These are phyloP conservation scores for Rhodotorula glutinis DNA, from an alignment of 1,284 basidiomycete genomes.

Conservation along the genomic window DNA sequence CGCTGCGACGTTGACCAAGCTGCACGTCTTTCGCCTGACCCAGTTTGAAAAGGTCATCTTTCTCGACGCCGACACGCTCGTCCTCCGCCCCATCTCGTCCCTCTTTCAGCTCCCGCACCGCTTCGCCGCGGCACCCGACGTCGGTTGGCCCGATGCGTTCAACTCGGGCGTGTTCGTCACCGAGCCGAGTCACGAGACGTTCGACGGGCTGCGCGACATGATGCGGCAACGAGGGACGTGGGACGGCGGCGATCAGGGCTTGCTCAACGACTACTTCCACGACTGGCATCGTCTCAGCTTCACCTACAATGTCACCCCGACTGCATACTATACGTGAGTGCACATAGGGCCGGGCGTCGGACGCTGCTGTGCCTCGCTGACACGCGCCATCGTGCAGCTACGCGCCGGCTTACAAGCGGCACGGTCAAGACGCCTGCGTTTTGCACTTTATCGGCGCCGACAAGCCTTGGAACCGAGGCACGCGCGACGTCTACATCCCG, in stretches of 20 bases:
- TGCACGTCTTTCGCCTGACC: constrained; percentile 87
- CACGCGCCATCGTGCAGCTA: constrained; percentile 57
- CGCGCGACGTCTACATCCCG: constrained; percentile 40
- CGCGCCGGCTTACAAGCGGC: constrained; percentile 90
- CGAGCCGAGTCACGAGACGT: constrained; percentile 75
- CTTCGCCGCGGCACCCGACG: constrained; percentile 83
- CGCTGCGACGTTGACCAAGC: constrained; percentile 84
- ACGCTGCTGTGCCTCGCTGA: not conserved
- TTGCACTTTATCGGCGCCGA: constrained; percentile 92
- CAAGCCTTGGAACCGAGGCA: constrained; percentile 78
- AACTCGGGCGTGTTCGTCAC: constrained; percentile 93
- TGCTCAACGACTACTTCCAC: constrained; percentile 84
- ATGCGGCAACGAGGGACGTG: constrained; percentile 76
- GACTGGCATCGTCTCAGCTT: constrained; percentile 91
- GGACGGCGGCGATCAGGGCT: constrained; percentile 95
- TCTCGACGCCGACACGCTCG: constrained; percentile 92
- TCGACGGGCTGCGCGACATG: constrained; percentile 66
- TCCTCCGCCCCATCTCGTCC: constrained; percentile 78
- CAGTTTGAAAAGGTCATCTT: constrained; percentile 87
- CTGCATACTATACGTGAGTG: constrained; percentile 93
- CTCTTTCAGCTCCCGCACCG: constrained; percentile 69
- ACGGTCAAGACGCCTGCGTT: constrained; percentile 78
- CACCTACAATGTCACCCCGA: constrained; percentile 95
- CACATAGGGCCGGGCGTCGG: not conserved
- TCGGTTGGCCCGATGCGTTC: constrained; percentile 98